phyloP scores from a whole-genome alignment of 495 filamentous ascomycete genomes.

The Aspergillus sparsus region DNA sequence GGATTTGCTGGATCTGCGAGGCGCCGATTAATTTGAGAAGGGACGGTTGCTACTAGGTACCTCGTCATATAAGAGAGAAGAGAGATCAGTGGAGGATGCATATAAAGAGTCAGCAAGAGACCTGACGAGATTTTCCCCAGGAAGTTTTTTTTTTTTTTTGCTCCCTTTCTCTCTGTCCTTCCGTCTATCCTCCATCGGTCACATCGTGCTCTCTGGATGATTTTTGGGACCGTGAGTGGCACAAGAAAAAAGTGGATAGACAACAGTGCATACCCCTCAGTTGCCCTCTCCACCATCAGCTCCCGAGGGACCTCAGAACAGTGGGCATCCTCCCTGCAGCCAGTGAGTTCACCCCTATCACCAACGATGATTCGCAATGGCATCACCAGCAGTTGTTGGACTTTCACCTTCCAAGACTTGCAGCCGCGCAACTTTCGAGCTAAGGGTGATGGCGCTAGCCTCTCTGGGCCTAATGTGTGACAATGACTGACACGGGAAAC shows the following conservation, averaged over 20 bases:
- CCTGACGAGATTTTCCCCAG: background rate
- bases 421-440: slow-evolving; percentile 20
- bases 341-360: slow-evolving; percentile 4
- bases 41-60: background rate
- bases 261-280: slow-evolving; percentile 4
- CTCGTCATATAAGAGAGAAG: too few species aligned
- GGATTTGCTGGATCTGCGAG: slow-evolving; percentile 14
- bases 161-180: background rate
- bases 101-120: slow-evolving; percentile 11
- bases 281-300: slow-evolving; percentile 4
- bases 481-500: slow-evolving; percentile 14
- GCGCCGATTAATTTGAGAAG: slow-evolving; percentile 6
- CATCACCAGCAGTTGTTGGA: slow-evolving; percentile 1
- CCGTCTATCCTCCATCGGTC: background rate
- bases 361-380: slow-evolving; percentile 10
- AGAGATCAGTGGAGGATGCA: background rate
- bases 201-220: slow-evolving; percentile 4
- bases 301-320: background rate
- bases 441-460: slow-evolving; percentile 19
- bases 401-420: slow-evolving; percentile 2
- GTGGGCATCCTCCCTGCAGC: slow-evolving; percentile 5
- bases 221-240: slow-evolving; percentile 5
- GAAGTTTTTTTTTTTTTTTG: slow-evolving; percentile 8
- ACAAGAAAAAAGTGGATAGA: background rate
- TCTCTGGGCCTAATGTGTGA: slow-evolving; percentile 16